Conservation (phyloP, 345 rosid species). For the Orychophragmus violaceus region DNA sequence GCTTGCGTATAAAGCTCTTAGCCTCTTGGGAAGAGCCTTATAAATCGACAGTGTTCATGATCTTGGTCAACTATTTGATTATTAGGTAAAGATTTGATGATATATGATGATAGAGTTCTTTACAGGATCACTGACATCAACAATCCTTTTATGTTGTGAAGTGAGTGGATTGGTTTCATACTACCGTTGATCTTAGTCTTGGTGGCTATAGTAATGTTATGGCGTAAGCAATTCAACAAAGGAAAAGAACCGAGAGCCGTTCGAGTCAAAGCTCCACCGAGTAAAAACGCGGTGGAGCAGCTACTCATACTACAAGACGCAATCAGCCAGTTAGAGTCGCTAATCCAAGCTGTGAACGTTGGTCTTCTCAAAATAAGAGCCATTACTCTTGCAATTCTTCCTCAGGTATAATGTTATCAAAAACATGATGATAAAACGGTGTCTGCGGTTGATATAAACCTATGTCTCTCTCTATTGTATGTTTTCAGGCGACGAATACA, state of each 20-base stretch:
- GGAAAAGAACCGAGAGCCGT: slow-evolving; percentile 55
- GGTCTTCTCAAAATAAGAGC: slow-evolving; percentile 88
- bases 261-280: slow-evolving; percentile 59
- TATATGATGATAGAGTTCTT: not conserved
- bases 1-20: slow-evolving; percentile 38
- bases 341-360: slow-evolving; percentile 71
- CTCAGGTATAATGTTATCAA: slow-evolving; percentile 48
- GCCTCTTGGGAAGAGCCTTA: slow-evolving; percentile 72
- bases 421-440: not conserved
- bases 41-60: slow-evolving; percentile 55
- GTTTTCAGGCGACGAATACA: slow-evolving; percentile 67
- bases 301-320: slow-evolving; percentile 73
- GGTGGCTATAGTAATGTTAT: slow-evolving; percentile 58
- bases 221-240: slow-evolving; percentile 48
- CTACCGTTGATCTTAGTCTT: slow-evolving; percentile 45
- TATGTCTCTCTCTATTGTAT: not conserved
- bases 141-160: slow-evolving; percentile 21
- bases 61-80: slow-evolving; percentile 34
- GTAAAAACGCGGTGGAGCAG: slow-evolving; percentile 87
- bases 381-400: slow-evolving; percentile 64
- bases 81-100: slow-evolving; percentile 18
- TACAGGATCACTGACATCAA: not conserved
- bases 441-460: not conserved
- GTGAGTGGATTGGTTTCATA: slow-evolving; percentile 69
- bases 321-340: slow-evolving; percentile 55